These are phyloP conservation scores for Aspergillus ellipticus DNA, from an alignment of 495 filamentous ascomycete species.

Conservation along the genomic window DNA sequence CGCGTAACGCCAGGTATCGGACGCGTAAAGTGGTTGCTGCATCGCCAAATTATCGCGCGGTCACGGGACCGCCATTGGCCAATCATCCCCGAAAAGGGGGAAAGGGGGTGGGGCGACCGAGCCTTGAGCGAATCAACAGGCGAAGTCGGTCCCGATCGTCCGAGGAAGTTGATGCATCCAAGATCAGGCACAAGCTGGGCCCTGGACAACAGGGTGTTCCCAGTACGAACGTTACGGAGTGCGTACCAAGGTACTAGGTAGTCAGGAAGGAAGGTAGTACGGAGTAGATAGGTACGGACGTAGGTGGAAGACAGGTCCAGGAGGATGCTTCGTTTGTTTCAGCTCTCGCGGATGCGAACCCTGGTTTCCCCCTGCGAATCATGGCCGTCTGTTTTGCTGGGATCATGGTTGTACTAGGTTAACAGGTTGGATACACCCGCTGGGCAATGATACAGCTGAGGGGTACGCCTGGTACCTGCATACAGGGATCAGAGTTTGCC, in stretches of 20 bases:
- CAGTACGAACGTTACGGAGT: too few relatives aligned
- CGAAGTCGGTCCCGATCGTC: not conserved
- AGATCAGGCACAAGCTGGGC: not conserved
- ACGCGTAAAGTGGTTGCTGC: constrained; percentile 33
- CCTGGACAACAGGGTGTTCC: not conserved
- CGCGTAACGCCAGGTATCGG: constrained; percentile 33
- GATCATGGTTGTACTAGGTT: not conserved
- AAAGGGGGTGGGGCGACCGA: constrained; percentile 10
- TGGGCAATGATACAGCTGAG: too few relatives aligned
- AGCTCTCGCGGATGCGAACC: not conserved
- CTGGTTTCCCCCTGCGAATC: not conserved
- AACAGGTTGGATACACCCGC: not conserved
- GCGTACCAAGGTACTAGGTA: too few relatives aligned
- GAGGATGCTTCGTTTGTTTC: not conserved
- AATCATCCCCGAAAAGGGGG: constrained; percentile 15
- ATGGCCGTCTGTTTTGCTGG: not conserved
- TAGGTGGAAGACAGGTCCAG: not conserved
- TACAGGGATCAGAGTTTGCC: not conserved
- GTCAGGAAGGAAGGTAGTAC: too few relatives aligned
- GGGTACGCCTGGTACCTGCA: not conserved
- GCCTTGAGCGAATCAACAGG: constrained; percentile 6
- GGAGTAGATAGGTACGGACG: not conserved
- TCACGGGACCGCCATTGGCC: constrained; percentile 30
- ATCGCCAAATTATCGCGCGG: constrained; percentile 41
- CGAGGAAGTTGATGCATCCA: not conserved